A percentile compares a stretch with the other conserved stretches of the same genome.
These are phyloP conservation scores for Sorghum bicolor DNA, from an alignment of 176 grass and related monocot genomes.

Conservation along the genomic window Sorghum_bicolor_NCBIv3 NC_012870.2:9299501-9300000, in stretches of 20 bases:
- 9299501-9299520: slow-evolving; percentile 27
- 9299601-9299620: neutral
- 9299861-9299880: neutral
- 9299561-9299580: slow-evolving; percentile 8
- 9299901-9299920: neutral
- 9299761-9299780: neutral
- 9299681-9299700: neutral
- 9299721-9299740: neutral
- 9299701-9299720: neutral
- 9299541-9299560: neutral
- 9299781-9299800: neutral
- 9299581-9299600: neutral
- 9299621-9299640: neutral
- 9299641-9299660: neutral
- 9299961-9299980: neutral
- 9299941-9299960: neutral
- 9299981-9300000: neutral
- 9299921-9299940: neutral
- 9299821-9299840: neutral
- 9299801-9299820: neutral
- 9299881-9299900: neutral
- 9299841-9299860: neutral
- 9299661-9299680: neutral
- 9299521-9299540: neutral
- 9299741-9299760: neutral